phyloP scores from a whole-genome alignment of 495 filamentous ascomycete species.

The Hypoxylon subgilvum region DNA sequence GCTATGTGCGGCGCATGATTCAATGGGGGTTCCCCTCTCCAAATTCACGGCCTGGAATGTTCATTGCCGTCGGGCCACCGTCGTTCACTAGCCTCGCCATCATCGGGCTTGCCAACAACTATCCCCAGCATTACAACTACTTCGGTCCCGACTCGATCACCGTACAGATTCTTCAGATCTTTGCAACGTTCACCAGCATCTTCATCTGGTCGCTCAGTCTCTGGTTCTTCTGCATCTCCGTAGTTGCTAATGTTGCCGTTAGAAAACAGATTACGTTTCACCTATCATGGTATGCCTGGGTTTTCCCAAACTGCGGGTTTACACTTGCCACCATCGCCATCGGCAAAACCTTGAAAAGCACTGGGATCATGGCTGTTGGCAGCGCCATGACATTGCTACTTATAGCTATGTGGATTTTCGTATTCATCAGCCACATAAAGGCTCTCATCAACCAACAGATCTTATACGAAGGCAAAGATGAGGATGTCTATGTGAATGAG shows the following conservation, averaged over 20 bases:
- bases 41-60: slow-evolving; percentile 66
- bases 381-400: slow-evolving; percentile 61
- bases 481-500: slow-evolving; percentile 54
- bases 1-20: slow-evolving; percentile 66
- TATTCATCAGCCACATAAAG: slow-evolving; percentile 58
- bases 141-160: slow-evolving; percentile 34
- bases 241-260: slow-evolving; percentile 58
- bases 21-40: slow-evolving; percentile 59
- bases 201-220: slow-evolving; percentile 74
- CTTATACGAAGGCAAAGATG: slow-evolving; percentile 67
- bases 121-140: slow-evolving; percentile 38
- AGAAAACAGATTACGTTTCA: slow-evolving; percentile 60
- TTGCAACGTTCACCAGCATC: slow-evolving; percentile 53
- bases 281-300: slow-evolving; percentile 62
- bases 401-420: slow-evolving; percentile 63
- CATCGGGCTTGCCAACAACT: slow-evolving; percentile 64
- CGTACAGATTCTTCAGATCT: slow-evolving; percentile 33
- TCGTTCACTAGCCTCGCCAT: slow-evolving; percentile 73
- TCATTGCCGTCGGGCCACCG: slow-evolving; percentile 72
- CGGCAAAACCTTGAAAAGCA: slow-evolving; percentile 50
- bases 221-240: slow-evolving; percentile 72
- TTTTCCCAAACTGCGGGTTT: slow-evolving; percentile 67
- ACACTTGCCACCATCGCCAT: slow-evolving; percentile 56
- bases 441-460: slow-evolving; percentile 63
- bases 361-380: slow-evolving; percentile 52